Evolutionary conservation across 306 rosid species (phyloP).

Genomic region (Myrica gale): DNA sequence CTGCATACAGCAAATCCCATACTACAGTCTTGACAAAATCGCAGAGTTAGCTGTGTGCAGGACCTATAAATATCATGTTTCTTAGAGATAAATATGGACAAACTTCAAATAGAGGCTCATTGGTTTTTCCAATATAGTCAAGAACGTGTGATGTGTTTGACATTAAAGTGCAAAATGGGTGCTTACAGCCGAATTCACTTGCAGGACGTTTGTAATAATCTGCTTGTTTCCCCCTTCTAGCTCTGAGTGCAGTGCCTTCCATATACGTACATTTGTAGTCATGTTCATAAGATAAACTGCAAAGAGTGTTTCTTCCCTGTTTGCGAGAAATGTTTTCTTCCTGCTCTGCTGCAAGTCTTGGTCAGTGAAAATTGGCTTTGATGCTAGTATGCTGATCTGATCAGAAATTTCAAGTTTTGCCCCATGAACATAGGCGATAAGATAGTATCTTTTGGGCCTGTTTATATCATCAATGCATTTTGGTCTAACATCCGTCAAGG

Average conservation of each 20-base stretch:
- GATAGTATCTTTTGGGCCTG: slow-evolving; percentile 12
- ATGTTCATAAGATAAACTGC: slow-evolving; percentile 30
- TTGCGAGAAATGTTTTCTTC: background rate
- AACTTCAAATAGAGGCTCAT: background rate
- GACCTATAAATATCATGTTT: background rate
- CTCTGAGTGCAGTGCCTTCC: slow-evolving; percentile 21
- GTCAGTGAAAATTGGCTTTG: slow-evolving; percentile 6
- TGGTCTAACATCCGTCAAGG: slow-evolving; percentile 28
- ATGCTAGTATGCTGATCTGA: slow-evolving; percentile 7
- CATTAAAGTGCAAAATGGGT: background rate
- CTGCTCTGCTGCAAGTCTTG: background rate
- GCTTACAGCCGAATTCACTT: slow-evolving; percentile 19
- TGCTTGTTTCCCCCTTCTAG: slow-evolving; percentile 7
- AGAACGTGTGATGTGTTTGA: too few relatives aligned
- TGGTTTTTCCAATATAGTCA: background rate
- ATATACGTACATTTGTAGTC: slow-evolving; percentile 32
- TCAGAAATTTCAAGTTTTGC: background rate
- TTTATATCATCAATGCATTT: slow-evolving; percentile 27
- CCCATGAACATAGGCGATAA: slow-evolving; percentile 21
- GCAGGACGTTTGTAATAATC: slow-evolving; percentile 22
- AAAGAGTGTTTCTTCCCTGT: background rate
- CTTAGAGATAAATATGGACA: too few relatives aligned
- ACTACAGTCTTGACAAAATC: background rate
- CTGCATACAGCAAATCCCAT: background rate
- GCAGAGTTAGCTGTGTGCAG: background rate